These are phyloP conservation scores for Tubosaeta sp. DNA, from an alignment of 768 basidiomycete species.

Conservation along the genomic window DNA sequence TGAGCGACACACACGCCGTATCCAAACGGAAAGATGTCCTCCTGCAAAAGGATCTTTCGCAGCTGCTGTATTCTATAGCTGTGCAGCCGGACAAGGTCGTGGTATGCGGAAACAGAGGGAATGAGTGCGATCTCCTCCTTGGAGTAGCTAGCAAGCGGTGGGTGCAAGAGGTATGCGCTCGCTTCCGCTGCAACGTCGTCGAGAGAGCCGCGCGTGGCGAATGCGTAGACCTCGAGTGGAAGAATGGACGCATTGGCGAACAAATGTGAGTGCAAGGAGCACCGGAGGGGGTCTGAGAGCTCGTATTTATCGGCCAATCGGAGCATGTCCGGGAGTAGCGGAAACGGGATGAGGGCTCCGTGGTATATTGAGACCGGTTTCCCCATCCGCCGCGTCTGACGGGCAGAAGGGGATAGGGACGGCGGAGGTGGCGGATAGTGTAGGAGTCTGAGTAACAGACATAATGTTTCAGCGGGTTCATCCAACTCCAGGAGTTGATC, in stretches of 20 bases:
- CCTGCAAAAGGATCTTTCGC: constrained; percentile 47
- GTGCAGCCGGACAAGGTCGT: constrained; percentile 58
- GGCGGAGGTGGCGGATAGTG: constrained; percentile 53
- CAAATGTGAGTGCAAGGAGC: constrained; percentile 48
- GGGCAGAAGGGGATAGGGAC: constrained; percentile 23
- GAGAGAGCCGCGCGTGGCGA: constrained; percentile 43
- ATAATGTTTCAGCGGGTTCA: constrained; percentile 47
- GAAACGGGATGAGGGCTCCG: constrained; percentile 57
- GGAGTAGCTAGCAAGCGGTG: constrained; percentile 53
- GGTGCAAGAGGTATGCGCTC: constrained; percentile 51
- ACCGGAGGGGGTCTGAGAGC: constrained; percentile 42
- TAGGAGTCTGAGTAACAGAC: constrained; percentile 51
- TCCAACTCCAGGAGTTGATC: constrained; percentile 46
- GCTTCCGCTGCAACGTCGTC: constrained; percentile 50
- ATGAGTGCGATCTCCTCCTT: constrained; percentile 48
- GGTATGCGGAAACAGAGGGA: constrained; percentile 58
- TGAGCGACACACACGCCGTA: constrained; percentile 62
- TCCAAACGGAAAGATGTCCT: constrained; percentile 70
- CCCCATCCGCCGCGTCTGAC: constrained; percentile 27
- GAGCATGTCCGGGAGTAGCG: constrained; percentile 55
- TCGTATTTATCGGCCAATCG: constrained; percentile 64
- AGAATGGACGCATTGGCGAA: constrained; percentile 45
- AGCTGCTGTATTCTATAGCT: constrained; percentile 50
- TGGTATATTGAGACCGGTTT: constrained; percentile 30
- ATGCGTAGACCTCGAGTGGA: constrained; percentile 60